Evolutionary conservation across 1,139 yeast species (phyloP), one percentile per base, ranked within the genome.

Genomic region (Arxiozyma heterogenica): DNA sequence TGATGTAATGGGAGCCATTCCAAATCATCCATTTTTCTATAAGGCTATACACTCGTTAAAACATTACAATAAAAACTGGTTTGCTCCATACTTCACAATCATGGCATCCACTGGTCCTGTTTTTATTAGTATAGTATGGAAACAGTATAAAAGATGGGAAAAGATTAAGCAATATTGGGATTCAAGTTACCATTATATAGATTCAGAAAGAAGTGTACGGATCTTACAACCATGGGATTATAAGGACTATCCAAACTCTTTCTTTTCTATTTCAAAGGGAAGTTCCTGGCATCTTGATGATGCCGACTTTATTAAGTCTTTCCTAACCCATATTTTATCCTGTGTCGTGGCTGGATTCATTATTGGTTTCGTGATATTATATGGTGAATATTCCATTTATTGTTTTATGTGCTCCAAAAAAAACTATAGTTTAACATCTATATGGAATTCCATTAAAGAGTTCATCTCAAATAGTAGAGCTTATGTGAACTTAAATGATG

Each of bases 81-180:
- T 83, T 48, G 81, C 88, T 27, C 96, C 97, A 18, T 90, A 90
- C 71, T 75, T 90, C 57, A 90, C 97, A 44, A 89, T 90, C 68
- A 90, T 90, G 96, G 86, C 82, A 65, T 83, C 95, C 18, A 91
- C 98, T 0, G 98, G 98, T 4, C 97, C 98, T 0, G 73, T 90
- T 57, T 89, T 88, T 66, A 75, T 90, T 49, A 84, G 94, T 17
- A 91, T 88, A 48, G 77, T 90, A 61, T 86, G 95, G 93, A 85
- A 87, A 69, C 89, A 84, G 63, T 90, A 86, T 71, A 85, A 84
- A 70, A 77, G 95, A 61, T 85, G 89, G 86, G 83, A 84, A 5
- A 79, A 81, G 22, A 54, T 48, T 4, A 43, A 49, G 43, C 41
- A 30, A 22, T 20, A 41, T 23, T 49, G 44, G 81, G 86, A 1